Base-by-base conservation (phyloP, 2,329 filamentous ascomycete species). In the Aspergillus melleus region DNA sequence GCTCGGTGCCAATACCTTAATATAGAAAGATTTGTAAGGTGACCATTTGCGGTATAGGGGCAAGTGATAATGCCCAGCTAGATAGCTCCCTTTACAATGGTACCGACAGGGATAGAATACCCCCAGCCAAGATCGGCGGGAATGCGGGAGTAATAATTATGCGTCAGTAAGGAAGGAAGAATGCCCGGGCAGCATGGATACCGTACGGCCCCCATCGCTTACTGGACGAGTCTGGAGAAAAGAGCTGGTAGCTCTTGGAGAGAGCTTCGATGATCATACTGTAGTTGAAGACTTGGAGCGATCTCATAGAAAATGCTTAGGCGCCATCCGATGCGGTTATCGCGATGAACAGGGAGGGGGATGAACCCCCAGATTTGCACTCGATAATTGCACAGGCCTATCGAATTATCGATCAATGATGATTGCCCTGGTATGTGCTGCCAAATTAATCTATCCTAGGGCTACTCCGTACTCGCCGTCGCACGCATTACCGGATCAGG, bases 111-210 rank as follows among this genome's bases (percentile, higher is more conserved):
- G 61, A 56, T 55, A 42, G 54, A 42, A 47, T 46, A 61, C 57
- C 63, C 60, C 61, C 62, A 47, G 61, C 46, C 60, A 61, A 55
- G 60, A 57, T 49, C 50, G 22, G 56, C 57, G 52, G 57, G 56
- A 62, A 60, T 55, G 54, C 46, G 19, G 46, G 49, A 51, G n/a
- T 46, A 55, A 39, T 49, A 44, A 42, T 44, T 42, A 49, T 24
- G 46, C 22, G 24, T 20, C 60, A 59, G 54, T 57, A 63, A 63
- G 59, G 29, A 49, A 22, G 44, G 16, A 51, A 51, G 29, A 51
- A 51, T 47, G 44, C 5, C 36, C 44, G 44, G 44, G 12, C 44
- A 5, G 20, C 22, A 47, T 47, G 44, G 3, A 42, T 16, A 12
- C 32, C 14, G 26, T 29, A 29, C 42, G 16, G 19, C 19, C 44